A percentile compares a stretch with the other conserved stretches of the same genome.
Evolutionary conservation across 2,329 filamentous ascomycete genomes (phyloP).

Genomic region (Lojkania enalia): DNA sequence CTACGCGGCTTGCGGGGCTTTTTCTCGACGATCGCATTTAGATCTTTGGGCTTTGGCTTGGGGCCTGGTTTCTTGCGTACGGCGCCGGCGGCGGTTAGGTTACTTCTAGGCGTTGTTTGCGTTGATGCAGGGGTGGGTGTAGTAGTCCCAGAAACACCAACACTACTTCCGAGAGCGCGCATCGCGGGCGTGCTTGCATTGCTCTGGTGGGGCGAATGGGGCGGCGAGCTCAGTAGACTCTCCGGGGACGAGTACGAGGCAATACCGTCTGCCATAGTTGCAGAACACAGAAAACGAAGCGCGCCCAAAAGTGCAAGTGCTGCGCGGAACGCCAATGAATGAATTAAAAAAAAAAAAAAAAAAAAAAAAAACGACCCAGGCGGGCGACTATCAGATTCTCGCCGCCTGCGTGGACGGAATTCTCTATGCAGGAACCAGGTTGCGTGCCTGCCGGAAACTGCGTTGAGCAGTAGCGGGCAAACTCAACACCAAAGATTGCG

Average conservation of each 20-base stretch:
- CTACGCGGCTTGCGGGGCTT: conserved; percentile 51
- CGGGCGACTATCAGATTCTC: background rate
- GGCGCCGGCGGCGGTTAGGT: conserved; percentile 41
- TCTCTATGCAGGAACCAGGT: too few species aligned
- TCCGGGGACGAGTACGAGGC: conserved; percentile 43
- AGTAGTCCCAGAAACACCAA: conserved; percentile 30
- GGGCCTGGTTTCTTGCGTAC: conserved; percentile 49
- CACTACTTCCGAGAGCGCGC: too few species aligned
- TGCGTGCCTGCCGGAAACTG: background rate
- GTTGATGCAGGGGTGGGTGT: conserved; percentile 35
- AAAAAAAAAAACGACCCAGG: background rate
- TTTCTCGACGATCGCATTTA: conserved; percentile 45
- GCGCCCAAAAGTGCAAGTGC: background rate
- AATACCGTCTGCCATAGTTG: conserved; percentile 35
- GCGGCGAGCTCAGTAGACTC: conserved; percentile 40
- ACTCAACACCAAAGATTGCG: conserved; percentile 39
- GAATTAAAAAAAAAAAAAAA: background rate
- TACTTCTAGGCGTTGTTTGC: conserved; percentile 16
- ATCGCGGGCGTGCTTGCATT: conserved; percentile 39
- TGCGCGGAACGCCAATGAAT: background rate
- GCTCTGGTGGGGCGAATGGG: conserved; percentile 43
- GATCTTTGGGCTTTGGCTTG: conserved; percentile 46
- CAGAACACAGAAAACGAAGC: conserved; percentile 14
- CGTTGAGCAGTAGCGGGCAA: conserved; percentile 2
- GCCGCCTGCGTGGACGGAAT: too few species aligned